phyloP scores from a whole-genome alignment of 192 early-diverging fungal species.

The Diversispora eburnea region DNA sequence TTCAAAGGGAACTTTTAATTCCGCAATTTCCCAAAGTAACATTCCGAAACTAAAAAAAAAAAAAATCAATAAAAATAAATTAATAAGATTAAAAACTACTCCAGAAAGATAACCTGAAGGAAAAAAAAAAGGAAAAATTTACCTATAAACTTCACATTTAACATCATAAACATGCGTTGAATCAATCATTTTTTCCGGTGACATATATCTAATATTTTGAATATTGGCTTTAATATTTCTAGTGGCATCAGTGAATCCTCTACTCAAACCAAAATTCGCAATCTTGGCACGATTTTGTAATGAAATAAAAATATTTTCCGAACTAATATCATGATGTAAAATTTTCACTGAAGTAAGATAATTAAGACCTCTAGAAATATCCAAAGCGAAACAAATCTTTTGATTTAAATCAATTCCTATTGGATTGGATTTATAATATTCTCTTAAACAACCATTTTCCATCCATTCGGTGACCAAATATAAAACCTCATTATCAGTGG shows the following conservation, averaged over 20 bases:
- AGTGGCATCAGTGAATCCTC: slow-evolving; percentile 13
- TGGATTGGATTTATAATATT: neutral
- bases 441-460: too few relatives aligned
- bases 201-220: slow-evolving; percentile 9
- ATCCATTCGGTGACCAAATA: too few relatives aligned
- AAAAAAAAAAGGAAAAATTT: neutral
- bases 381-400: slow-evolving; percentile 9
- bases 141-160: slow-evolving; percentile 15
- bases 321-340: slow-evolving; percentile 26
- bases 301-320: slow-evolving; percentile 18
- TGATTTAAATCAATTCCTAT: slow-evolving; percentile 2
- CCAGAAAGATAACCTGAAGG: neutral
- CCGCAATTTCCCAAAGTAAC: slow-evolving; percentile 27
- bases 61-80: neutral
- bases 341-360: slow-evolving; percentile 19
- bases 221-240: slow-evolving; percentile 4
- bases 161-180: neutral
- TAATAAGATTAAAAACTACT: neutral
- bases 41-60: slow-evolving; percentile 21
- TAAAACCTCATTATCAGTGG: too few relatives aligned
- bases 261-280: slow-evolving; percentile 20
- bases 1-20: slow-evolving; percentile 4
- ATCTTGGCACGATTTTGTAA: slow-evolving; percentile 6
- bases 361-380: slow-evolving; percentile 22
- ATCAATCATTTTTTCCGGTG: slow-evolving; percentile 12